Evolutionary conservation across 139 green algal species (phyloP).

Genomic region (Closterium sp.): DNA sequence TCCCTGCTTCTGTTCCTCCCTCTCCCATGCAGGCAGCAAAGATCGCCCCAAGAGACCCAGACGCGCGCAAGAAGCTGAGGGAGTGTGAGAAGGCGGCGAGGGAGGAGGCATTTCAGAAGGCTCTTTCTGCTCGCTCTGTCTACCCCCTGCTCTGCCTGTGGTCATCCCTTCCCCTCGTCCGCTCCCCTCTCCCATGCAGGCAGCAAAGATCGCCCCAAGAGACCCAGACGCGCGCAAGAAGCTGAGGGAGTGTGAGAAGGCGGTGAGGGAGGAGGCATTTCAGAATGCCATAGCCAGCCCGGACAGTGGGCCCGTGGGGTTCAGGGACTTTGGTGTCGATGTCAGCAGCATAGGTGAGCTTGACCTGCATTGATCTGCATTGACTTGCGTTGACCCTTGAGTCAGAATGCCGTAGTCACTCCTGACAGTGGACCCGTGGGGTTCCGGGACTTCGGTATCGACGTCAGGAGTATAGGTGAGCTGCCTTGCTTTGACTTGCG

Average conservation of each 20-base stretch:
- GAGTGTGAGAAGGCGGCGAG: slow-evolving; percentile 76
- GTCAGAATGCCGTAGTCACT: neutral
- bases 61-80: too few species aligned
- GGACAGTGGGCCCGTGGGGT: neutral
- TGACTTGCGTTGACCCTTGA: neutral
- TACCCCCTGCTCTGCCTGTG: too few species aligned
- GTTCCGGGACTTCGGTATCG: neutral
- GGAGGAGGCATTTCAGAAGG: neutral
- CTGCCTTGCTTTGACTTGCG: neutral
- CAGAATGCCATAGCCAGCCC: neutral
- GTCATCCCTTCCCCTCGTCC: too few species aligned
- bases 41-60: too few species aligned
- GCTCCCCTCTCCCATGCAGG: slow-evolving; percentile 27
- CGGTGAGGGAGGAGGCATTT: slow-evolving; percentile 34
- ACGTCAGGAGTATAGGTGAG: neutral
- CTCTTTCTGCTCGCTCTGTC: neutral
- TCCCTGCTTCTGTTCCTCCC: neutral
- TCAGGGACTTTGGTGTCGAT: neutral
- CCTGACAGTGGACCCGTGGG: neutral
- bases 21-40: slow-evolving; percentile 44
- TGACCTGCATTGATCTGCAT: neutral
- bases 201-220: slow-evolving; percentile 28
- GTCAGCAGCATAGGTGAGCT: neutral
- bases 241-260: slow-evolving; percentile 84
- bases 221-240: slow-evolving; percentile 89